Base-by-base conservation (phyloP, 495 filamentous ascomycete species). In the Xylaria flabelliformis region DNA sequence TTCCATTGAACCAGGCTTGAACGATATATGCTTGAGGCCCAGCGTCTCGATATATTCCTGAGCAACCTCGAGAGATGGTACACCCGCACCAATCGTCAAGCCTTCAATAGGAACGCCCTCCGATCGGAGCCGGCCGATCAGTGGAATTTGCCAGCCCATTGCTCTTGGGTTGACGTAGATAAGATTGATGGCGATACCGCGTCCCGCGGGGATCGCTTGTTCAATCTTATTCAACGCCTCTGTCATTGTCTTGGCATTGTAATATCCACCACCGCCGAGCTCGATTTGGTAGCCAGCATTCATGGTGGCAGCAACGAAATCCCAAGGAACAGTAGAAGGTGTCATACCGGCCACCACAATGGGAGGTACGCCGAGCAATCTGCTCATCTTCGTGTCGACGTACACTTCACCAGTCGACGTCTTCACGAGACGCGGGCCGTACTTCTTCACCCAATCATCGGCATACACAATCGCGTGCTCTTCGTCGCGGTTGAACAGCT, bases 301-400 rank as follows among this genome's bases (percentile, higher is more conserved):
- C 93, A 97, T 97, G 0, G 92, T 95, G 2, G 94, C 92, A 44
- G 93, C 91, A 63, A 97, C 92, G 74, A 97, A 97, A 79, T 97
- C 93, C 93, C 93, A 97, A 13, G 94, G 89, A 13, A 97, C 94
- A 13, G 94, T 97, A 72, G 89, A 90, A 21, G 94, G 94, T 2
- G 94, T 97, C 94, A 97, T 97, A 76, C 93, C 94, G 65, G 94
- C 92, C 34, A 97, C 94, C 91, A 97, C 94, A 72, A 97, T 83
- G 0, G 92, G 96, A 15, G 96, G 94, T 19, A 97, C 86, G 46
- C 96, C 95, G 44, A 98, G 85, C 26, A 97, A 84, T 74, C 95
- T 87, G 83, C 94, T 97, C 93, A 99, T 97, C 87, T 97, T 97
- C 53, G 96, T 99, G 82, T 98, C 94, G 36, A 99, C 96, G 70